Conservation (phyloP, 768 basidiomycete genomes). For the Russula sp. region DNA sequence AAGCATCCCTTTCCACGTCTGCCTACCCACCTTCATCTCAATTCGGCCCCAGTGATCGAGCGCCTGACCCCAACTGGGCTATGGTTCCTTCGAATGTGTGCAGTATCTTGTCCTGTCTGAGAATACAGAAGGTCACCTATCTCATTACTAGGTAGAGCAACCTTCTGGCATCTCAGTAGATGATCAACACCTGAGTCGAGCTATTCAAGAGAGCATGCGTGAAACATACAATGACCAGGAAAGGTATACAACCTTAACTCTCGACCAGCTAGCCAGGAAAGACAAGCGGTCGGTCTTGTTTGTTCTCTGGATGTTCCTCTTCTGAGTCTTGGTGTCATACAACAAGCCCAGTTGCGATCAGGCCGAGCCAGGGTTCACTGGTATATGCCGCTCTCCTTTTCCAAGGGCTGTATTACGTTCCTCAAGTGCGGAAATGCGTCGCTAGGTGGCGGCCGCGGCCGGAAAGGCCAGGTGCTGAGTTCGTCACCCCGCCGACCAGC, state of each 20-base stretch:
- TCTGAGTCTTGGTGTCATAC: constrained; percentile 7
- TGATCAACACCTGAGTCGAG: constrained; percentile 62
- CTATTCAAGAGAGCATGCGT: constrained; percentile 68
- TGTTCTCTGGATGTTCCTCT: not conserved
- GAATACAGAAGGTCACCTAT: not conserved
- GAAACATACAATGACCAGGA: constrained; percentile 45
- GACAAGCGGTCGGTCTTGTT: constrained; percentile 50
- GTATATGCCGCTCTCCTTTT: constrained; percentile 63
- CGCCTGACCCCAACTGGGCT: constrained; percentile 66
- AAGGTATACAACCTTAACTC: constrained; percentile 48
- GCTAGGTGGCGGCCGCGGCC: constrained; percentile 37
- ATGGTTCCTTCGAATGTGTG: constrained; percentile 65
- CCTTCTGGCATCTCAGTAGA: constrained; percentile 45
- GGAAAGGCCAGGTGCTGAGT: constrained; percentile 27
- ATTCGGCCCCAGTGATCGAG: constrained; percentile 59
- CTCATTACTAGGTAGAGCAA: constrained; percentile 28
- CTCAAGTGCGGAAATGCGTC: constrained; percentile 57
- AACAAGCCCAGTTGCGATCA: constrained; percentile 66
- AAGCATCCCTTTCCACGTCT: constrained; percentile 45
- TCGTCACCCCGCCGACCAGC: constrained; percentile 34
- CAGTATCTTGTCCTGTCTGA: constrained; percentile 17
- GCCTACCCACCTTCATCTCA: constrained; percentile 36
- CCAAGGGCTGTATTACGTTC: constrained; percentile 64
- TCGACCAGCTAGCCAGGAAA: constrained; percentile 53
- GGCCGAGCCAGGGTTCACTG: constrained; percentile 50